These are phyloP conservation scores for Botrytis cinerea DNA, from an alignment of 2,329 filamentous ascomycete species.

Conservation along the genomic window DNA sequence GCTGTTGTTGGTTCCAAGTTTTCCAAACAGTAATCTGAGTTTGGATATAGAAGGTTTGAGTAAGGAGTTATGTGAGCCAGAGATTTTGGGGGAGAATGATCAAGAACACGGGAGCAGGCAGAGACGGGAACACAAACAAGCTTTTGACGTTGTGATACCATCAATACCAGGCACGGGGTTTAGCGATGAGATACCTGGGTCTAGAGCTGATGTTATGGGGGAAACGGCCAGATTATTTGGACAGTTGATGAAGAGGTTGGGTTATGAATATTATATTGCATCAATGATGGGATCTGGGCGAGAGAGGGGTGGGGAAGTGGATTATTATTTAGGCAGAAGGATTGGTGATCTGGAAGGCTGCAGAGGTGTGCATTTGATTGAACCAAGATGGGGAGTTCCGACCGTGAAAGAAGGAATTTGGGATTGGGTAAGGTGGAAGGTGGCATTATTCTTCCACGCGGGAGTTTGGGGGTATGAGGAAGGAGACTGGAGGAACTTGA, in stretches of 20 bases:
- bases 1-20: conserved; percentile 64
- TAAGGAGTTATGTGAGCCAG: conserved; percentile 18
- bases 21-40: conserved; percentile 65
- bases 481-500: conserved; percentile 52
- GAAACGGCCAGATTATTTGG: conserved; percentile 59
- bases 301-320: conserved; percentile 51
- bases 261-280: conserved; percentile 59
- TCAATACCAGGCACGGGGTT: conserved; percentile 68
- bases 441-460: conserved; percentile 52
- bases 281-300: conserved; percentile 54
- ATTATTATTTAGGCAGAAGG: conserved; percentile 52
- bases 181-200: conserved; percentile 57
- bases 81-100: neutral
- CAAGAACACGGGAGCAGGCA: neutral
- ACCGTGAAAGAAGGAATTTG: conserved; percentile 47
- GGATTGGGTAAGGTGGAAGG: conserved; percentile 57
- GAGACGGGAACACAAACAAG: conserved; percentile 41
- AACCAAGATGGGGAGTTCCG: conserved; percentile 56
- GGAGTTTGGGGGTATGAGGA: conserved; percentile 58
- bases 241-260: conserved; percentile 59
- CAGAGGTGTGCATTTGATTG: conserved; percentile 61
- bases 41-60: conserved; percentile 39
- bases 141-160: conserved; percentile 68
- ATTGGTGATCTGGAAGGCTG: conserved; percentile 57
- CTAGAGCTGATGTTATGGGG: conserved; percentile 43